Conservation (phyloP, 495 filamentous ascomycete species). For the Podospora didyma region DNA sequence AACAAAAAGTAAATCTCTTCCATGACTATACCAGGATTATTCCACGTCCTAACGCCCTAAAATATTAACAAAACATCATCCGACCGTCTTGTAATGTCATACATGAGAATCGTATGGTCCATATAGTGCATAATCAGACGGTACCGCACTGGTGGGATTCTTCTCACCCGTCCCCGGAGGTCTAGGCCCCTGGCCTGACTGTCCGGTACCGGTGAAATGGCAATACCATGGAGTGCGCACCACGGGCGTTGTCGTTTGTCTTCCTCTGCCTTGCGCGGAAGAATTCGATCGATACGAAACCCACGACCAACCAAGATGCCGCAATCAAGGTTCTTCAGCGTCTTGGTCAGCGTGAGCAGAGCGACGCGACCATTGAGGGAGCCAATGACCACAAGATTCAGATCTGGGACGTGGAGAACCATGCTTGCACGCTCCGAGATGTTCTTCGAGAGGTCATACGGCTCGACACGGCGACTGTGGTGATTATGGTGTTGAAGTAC, state of each 20-base stretch:
- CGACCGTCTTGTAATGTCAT: slow-evolving; percentile 57
- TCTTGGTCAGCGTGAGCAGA: slow-evolving; percentile 64
- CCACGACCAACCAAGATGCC: slow-evolving; percentile 22
- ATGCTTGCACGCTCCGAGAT: slow-evolving; percentile 70
- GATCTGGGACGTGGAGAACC: slow-evolving; percentile 69
- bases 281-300: slow-evolving; percentile 41
- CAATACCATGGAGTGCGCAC: slow-evolving; percentile 39
- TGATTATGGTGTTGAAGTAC: slow-evolving; percentile 48
- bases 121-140: slow-evolving; percentile 71
- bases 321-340: slow-evolving; percentile 36
- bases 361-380: slow-evolving; percentile 71
- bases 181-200: slow-evolving; percentile 45
- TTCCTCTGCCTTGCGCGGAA: slow-evolving; percentile 39
- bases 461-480: slow-evolving; percentile 33
- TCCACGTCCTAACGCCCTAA: neutral
- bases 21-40: neutral
- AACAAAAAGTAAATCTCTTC: neutral
- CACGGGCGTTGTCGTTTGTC: slow-evolving; percentile 29
- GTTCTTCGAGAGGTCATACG: slow-evolving; percentile 32
- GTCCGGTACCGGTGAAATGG: slow-evolving; percentile 39
- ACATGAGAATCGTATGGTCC: slow-evolving; percentile 75
- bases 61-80: slow-evolving; percentile 24
- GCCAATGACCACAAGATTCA: slow-evolving; percentile 70
- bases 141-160: slow-evolving; percentile 42
- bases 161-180: slow-evolving; percentile 24